Evolutionary conservation across 78 protist species (phyloP).

Genomic region (Anaeramoeba ignava): DNA sequence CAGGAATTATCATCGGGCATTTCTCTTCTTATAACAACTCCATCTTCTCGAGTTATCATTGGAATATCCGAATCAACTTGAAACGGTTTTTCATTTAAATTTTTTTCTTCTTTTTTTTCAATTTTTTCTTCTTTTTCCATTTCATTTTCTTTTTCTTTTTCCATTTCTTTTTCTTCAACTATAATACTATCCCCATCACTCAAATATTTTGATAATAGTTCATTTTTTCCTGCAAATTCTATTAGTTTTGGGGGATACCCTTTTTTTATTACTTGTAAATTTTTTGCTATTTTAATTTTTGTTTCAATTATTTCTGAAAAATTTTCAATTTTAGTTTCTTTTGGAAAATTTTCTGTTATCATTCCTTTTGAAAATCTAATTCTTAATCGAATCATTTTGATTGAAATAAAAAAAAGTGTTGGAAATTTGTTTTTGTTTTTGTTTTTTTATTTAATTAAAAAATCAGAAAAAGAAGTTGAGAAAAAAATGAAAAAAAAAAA

Average conservation of each 20-base stretch:
- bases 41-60: neutral
- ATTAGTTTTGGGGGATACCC: neutral
- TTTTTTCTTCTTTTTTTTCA: neutral
- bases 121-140: neutral
- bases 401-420: too few species aligned
- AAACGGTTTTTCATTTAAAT: neutral
- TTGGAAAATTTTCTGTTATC: too few species aligned
- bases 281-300: too few species aligned
- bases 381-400: too few species aligned
- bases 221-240: neutral
- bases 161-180: neutral
- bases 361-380: too few species aligned
- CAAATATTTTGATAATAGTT: neutral
- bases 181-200: neutral
- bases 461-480: too few species aligned
- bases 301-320: too few species aligned
- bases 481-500: too few species aligned
- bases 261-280: neutral
- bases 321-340: too few species aligned
- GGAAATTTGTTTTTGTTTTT: too few species aligned
- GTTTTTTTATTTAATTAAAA: too few species aligned
- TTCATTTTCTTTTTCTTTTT: neutral
- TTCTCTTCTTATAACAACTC: neutral
- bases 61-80: too few species aligned
- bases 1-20: neutral